Evolutionary conservation across 352 stramenopile genomes (phyloP).

Genomic region (Phytophthora hybrid): DNA sequence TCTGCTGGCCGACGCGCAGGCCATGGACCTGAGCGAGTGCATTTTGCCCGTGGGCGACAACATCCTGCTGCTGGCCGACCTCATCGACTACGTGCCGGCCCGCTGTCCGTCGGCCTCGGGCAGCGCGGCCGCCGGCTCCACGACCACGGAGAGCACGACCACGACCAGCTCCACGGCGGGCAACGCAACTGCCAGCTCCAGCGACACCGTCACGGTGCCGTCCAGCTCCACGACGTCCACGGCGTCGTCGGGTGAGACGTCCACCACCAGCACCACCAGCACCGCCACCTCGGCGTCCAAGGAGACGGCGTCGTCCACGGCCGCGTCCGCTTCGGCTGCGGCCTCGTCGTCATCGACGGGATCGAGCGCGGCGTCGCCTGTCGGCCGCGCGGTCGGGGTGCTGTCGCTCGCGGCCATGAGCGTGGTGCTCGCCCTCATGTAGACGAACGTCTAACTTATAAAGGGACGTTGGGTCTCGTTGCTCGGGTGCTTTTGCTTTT

Average conservation of each 20-base stretch:
- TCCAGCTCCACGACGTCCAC: constrained; percentile 12
- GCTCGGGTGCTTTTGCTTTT: neutral
- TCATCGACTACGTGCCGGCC: constrained; percentile 42
- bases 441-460: constrained; percentile 14
- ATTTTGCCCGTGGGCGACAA: constrained; percentile 44
- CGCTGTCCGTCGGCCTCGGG: constrained; percentile 40
- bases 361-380: constrained; percentile 37
- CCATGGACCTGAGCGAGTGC: constrained; percentile 40
- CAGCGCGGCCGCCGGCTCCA: constrained; percentile 43
- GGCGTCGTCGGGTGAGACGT: constrained; percentile 15
- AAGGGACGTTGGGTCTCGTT: no score
- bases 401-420: constrained; percentile 26
- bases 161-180: constrained; percentile 19
- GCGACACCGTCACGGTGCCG: constrained; percentile 27
- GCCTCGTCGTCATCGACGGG: constrained; percentile 24
- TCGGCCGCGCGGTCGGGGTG: constrained; percentile 26
- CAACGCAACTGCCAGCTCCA: constrained; percentile 22
- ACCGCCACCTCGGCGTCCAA: constrained; percentile 6
- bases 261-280: constrained; percentile 12
- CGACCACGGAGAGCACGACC: constrained; percentile 55
- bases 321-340: constrained; percentile 23
- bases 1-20: constrained; percentile 29
- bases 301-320: neutral
- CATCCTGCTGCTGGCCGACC: constrained; percentile 44
- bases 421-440: constrained; percentile 38